phyloP scores from a whole-genome alignment of 331 rosid genomes.

The Malus hybrid region DNA sequence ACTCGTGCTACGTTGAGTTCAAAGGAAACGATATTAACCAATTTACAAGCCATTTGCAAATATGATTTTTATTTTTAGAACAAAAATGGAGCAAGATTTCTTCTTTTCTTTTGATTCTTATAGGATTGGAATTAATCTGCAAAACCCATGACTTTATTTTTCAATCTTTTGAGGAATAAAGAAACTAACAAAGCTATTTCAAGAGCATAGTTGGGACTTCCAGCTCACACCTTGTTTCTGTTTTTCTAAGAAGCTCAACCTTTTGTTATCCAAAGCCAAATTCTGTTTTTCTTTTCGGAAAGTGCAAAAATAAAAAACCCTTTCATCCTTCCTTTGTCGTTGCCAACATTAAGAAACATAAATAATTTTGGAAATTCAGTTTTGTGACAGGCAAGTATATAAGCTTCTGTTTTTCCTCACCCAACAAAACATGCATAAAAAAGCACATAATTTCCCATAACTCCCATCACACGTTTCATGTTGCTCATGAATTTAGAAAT shows the following conservation, averaged over 20 bases:
- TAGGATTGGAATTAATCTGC: neutral
- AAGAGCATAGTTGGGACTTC: neutral
- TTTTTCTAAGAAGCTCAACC: neutral
- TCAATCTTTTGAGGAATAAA: neutral
- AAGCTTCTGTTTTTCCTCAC: neutral
- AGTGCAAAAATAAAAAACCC: neutral
- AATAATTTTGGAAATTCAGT: neutral
- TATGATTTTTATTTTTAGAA: no score
- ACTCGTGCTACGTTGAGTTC: no score
- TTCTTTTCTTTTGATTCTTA: neutral
- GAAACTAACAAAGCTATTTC: neutral
- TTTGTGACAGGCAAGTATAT: neutral
- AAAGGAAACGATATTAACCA: no score
- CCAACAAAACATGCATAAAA: neutral
- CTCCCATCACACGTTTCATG: neutral
- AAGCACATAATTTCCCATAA: neutral
- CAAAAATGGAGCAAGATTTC: no score
- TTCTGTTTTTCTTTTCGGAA: neutral
- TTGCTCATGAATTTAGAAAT: neutral
- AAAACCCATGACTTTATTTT: neutral
- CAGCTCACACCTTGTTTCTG: neutral
- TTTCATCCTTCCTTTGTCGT: neutral
- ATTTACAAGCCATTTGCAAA: no score
- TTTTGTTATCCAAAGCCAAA: neutral
- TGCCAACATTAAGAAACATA: constrained; percentile 11